A percentile compares a stretch with the other conserved stretches of the same genome.
phyloP scores from a whole-genome alignment of 768 basidiomycete genomes.

The Agaricus blazei region DNA sequence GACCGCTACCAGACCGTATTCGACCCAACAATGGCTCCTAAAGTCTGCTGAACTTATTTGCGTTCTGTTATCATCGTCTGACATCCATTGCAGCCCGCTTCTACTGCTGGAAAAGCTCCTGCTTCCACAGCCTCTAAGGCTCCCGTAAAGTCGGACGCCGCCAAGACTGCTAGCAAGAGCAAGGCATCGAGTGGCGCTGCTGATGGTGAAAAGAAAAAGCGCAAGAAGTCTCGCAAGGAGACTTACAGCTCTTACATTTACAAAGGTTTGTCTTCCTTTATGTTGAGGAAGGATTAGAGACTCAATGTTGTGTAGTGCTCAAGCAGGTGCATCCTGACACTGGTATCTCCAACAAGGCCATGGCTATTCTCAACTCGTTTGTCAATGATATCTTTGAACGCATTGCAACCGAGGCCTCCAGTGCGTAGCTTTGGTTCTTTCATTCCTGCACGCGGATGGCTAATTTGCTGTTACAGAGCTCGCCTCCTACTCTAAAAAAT shows the following conservation, averaged over 20 bases:
- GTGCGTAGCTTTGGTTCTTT: slow-evolving; percentile 36
- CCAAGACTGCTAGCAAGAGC: slow-evolving; percentile 81
- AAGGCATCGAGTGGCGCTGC: slow-evolving; percentile 62
- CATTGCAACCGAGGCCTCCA: slow-evolving; percentile 88
- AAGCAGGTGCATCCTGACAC: slow-evolving; percentile 99
- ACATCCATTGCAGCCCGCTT: slow-evolving; percentile 48
- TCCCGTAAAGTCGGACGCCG: slow-evolving; percentile 59
- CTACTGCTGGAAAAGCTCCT: slow-evolving; percentile 80
- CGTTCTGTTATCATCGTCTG: neutral
- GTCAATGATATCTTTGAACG: slow-evolving; percentile 95
- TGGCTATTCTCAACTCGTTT: slow-evolving; percentile 95
- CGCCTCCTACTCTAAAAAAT: slow-evolving; percentile 96
- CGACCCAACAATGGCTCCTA: slow-evolving; percentile 25
- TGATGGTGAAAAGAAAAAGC: slow-evolving; percentile 82
- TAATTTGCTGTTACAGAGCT: slow-evolving; percentile 54
- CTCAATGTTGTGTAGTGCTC: slow-evolving; percentile 49
- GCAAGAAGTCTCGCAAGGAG: slow-evolving; percentile 83
- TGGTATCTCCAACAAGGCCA: slow-evolving; percentile 99
- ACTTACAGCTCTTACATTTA: slow-evolving; percentile 93
- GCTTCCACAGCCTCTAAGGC: slow-evolving; percentile 71
- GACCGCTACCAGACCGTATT: slow-evolving; percentile 17
- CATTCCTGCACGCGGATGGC: slow-evolving; percentile 7
- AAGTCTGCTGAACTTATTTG: slow-evolving; percentile 15
- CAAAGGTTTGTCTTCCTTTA: slow-evolving; percentile 49
- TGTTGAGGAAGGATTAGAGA: no score